These are phyloP conservation scores for Pseudopyrenochaeta lycopersici DNA, from an alignment of 2,329 filamentous ascomycete species.

Conservation along the genomic window DNA sequence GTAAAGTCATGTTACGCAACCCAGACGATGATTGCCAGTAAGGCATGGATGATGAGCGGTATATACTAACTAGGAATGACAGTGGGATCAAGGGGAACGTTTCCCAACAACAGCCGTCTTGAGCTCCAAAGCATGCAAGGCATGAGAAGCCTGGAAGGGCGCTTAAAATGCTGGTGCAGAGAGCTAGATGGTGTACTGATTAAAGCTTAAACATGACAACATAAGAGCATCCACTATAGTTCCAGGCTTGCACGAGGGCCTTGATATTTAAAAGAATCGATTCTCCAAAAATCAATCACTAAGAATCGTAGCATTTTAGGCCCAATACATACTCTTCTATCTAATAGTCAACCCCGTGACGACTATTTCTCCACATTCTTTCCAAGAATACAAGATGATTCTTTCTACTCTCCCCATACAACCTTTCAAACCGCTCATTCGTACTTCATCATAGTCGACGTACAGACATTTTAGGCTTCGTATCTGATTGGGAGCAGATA, in stretches of 20 bases:
- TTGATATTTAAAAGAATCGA: neutral
- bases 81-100: conserved; percentile 41
- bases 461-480: neutral
- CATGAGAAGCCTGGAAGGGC: neutral
- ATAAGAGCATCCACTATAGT: neutral
- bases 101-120: conserved; percentile 14
- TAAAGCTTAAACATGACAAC: neutral
- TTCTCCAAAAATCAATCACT: too few relatives aligned
- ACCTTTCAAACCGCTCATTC: too few relatives aligned
- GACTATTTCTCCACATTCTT: too few relatives aligned
- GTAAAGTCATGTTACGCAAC: neutral
- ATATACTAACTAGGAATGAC: neutral
- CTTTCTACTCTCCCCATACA: too few relatives aligned
- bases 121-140: neutral
- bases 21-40: too few relatives aligned
- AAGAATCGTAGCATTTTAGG: too few relatives aligned
- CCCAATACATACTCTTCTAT: too few relatives aligned
- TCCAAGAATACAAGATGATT: too few relatives aligned
- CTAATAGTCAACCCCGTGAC: too few relatives aligned
- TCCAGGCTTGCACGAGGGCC: neutral
- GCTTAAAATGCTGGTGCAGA: neutral
- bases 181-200: neutral
- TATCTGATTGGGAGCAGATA: neutral
- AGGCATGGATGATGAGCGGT: neutral
- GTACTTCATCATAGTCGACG: too few relatives aligned